Percentiles rank a stretch among this genome's conserved stretches.
These are phyloP conservation scores for Aotearoamyces nothofagi DNA, from an alignment of 2,329 filamentous ascomycete species.

Conservation along the genomic window DNA sequence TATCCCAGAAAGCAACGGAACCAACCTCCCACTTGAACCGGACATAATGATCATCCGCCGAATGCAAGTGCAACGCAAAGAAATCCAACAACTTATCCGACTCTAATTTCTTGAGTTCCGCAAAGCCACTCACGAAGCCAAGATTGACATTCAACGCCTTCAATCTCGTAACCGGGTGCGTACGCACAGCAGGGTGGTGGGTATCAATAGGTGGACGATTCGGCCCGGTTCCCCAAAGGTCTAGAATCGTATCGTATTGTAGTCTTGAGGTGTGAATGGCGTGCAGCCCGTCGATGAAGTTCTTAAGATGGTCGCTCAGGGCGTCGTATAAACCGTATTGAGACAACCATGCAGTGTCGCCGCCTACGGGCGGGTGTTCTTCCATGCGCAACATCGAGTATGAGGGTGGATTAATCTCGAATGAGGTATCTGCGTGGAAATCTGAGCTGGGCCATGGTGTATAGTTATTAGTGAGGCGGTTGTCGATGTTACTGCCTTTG, in stretches of 20 bases:
- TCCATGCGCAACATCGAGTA: slow-evolving; percentile 36
- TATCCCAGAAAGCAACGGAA: slow-evolving; percentile 35
- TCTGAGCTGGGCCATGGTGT: slow-evolving; percentile 27
- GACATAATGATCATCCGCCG: slow-evolving; percentile 32
- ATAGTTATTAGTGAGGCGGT: slow-evolving; percentile 27
- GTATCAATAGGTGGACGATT: slow-evolving; percentile 30
- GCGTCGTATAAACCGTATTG: slow-evolving; percentile 29
- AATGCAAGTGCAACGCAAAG: slow-evolving; percentile 29
- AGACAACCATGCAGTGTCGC: slow-evolving; percentile 32
- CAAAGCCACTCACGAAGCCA: slow-evolving; percentile 30
- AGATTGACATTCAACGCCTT: slow-evolving; percentile 30
- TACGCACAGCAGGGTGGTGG: slow-evolving; percentile 31
- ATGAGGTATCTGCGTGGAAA: slow-evolving; percentile 33
- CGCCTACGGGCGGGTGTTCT: slow-evolving; percentile 25
- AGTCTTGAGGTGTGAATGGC: slow-evolving; percentile 29
- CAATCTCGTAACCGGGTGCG: slow-evolving; percentile 31
- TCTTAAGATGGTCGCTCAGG: slow-evolving; percentile 26
- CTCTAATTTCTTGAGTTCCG: slow-evolving; percentile 31
- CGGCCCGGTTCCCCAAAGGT: slow-evolving; percentile 25
- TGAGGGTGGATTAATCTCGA: slow-evolving; percentile 33
- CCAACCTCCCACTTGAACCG: slow-evolving; percentile 34
- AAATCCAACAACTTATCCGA: slow-evolving; percentile 32
- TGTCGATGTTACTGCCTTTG: slow-evolving; percentile 27
- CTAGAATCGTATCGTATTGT: slow-evolving; percentile 31
- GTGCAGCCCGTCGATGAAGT: slow-evolving; percentile 27